Base-by-base conservation (phyloP, 1,139 yeast species). In the Lizanozyma gosingica region DNA sequence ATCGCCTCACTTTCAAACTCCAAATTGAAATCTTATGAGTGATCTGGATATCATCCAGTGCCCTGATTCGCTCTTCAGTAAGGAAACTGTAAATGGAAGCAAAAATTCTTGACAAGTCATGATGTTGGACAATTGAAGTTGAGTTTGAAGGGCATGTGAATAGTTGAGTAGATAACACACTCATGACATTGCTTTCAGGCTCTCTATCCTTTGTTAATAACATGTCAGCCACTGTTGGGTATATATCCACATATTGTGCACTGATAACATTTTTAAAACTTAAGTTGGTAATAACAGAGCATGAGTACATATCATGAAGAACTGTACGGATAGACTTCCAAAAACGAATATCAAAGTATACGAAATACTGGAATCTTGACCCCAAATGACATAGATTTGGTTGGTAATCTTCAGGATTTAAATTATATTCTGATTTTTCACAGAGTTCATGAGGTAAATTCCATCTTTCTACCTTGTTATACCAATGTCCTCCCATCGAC, bases 111-210 rank as follows among this genome's bases (percentile, higher is more conserved):
- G 84, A 69, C 22, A 85, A 59, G 45, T 83, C 88, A 22, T 90
- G 92, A 53, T 80, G 86, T 37, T 69, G 63, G 2, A 82, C 73
- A 17, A 87, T 77, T 38, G 79, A 65, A 1, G 90, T 65, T 1
- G 96, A 85, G 47, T 83, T 81, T 1, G 82, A 67, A 0, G 95
- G 92, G 39, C 94, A 82, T 1, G 95, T 87, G 55, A 88, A 88
- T 11, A 90, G 64, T 56, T 92, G 97, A 1, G 95, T 84, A 0
- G 96, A 83, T 16, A 92, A 55, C 6, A 80, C 72, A 33, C 82
- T 71, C 76, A 88, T 78, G 17, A 87, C 70, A 34, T 88, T 83
- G 46, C 76, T 68, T 49, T 90, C 96, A 0, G 95, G 94, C 45
- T 88, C 97, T 37, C 90, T 66, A 46, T 85, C 95, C 41, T 78